Evolutionary conservation across 2,329 filamentous ascomycete genomes (phyloP), one percentile per base, ranked within the genome.

Genomic region (Neurospora sp.): DNA sequence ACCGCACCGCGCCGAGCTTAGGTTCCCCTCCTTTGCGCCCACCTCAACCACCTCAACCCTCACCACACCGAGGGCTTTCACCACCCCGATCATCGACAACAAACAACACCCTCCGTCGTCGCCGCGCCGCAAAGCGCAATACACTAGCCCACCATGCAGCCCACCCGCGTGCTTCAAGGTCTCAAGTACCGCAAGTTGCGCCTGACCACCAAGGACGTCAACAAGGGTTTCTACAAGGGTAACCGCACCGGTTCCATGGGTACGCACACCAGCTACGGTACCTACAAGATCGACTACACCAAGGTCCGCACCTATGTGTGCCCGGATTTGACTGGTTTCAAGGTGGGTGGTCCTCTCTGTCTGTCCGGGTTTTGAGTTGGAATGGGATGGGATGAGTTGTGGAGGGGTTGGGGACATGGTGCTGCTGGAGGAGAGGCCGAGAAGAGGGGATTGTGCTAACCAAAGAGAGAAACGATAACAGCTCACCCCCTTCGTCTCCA

Each of bases 161-260:
- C 91, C 70, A 92, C 91, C 17, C 84, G 87, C 77, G 79, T 83
- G 73, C 89, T 97, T 76, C 85, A 86, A 76, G 83, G 89, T 79
- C 86, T 87, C 70, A 72, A 71, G 68, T 87, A 93, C 77, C 87
- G 90, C 81, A 93, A 95, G 78, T 84, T 94, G 71, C 86, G 87
- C 68, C 87, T 99, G 77, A 97, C 93, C 13, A 97, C 95, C 75
- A 99, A 99, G 83, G 90, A 96, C 81, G 90, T 95, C 79, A 92
- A 91, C 80, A 93, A 93, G 78, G 95, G 94, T 75, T 99, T 90
- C 88, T 99, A 99, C 89, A 98, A 98, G 86, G 96, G 96, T 79
- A 97, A 91, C 76, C 87, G 94, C 66, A 91, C 93, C 0, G 96
- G 96, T 1, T 89, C 91, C 58, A 93, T 96, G 89, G 96, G 96